Conservation (phyloP, 495 filamentous ascomycete genomes). For the Daldinia vernicosa region DNA sequence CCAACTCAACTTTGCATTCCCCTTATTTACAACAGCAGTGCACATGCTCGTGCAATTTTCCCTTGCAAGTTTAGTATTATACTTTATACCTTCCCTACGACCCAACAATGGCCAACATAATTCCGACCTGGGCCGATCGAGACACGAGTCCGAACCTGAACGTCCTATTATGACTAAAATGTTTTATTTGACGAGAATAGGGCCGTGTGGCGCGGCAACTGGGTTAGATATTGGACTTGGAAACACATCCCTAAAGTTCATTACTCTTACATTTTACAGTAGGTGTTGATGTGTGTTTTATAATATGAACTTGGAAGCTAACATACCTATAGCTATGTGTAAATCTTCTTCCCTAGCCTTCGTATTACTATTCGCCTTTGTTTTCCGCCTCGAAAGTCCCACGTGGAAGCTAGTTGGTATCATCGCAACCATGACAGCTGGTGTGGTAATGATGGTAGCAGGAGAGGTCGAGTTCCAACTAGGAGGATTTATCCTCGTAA, state of each 20-base stretch:
- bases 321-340: slow-evolving; percentile 79
- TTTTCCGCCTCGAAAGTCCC: slow-evolving; percentile 89
- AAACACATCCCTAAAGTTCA: slow-evolving; percentile 95
- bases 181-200: slow-evolving; percentile 93
- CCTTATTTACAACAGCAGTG: slow-evolving; percentile 91
- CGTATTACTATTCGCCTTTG: slow-evolving; percentile 93
- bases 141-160: slow-evolving; percentile 65
- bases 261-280: slow-evolving; percentile 97
- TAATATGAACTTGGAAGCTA: slow-evolving; percentile 2
- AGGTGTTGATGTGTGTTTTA: slow-evolving; percentile 45
- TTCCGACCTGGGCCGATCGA: slow-evolving; percentile 58
- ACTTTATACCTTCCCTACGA: slow-evolving; percentile 82
- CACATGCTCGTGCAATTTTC: slow-evolving; percentile 98
- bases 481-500: slow-evolving; percentile 90
- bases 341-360: slow-evolving; percentile 97
- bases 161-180: slow-evolving; percentile 86
- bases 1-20: slow-evolving; percentile 89
- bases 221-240: slow-evolving; percentile 96
- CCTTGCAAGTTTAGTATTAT: slow-evolving; percentile 81
- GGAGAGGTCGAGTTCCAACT: slow-evolving; percentile 92
- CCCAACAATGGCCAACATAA: slow-evolving; percentile 62
- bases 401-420: slow-evolving; percentile 86
- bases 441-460: slow-evolving; percentile 99
- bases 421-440: slow-evolving; percentile 91
- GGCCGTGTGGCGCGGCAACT: slow-evolving; percentile 91